Evolutionary conservation across 2,329 filamentous ascomycete genomes (phyloP).

Genomic region (Didymella lethalis): DNA sequence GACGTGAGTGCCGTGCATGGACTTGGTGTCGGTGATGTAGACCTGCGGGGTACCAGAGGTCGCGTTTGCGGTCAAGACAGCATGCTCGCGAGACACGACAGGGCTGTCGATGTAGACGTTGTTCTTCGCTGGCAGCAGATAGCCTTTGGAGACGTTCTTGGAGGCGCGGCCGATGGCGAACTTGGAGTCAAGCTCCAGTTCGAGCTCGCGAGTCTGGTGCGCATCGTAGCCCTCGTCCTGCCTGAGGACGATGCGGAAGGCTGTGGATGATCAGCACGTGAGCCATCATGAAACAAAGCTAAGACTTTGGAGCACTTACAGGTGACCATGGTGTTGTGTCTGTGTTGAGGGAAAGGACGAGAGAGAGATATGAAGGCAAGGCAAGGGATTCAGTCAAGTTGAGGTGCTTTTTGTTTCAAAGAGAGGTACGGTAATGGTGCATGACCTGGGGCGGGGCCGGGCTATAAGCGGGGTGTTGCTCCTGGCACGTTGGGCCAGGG

Average conservation of each 20-base stretch:
- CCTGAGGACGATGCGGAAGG: slow-evolving; percentile 43
- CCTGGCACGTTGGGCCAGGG: slow-evolving; percentile 6
- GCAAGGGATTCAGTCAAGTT: neutral
- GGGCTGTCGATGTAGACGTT: slow-evolving; percentile 76
- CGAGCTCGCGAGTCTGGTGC: slow-evolving; percentile 42
- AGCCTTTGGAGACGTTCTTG: slow-evolving; percentile 50
- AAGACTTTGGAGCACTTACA: slow-evolving; percentile 21
- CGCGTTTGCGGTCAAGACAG: slow-evolving; percentile 52
- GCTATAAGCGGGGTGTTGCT: slow-evolving; percentile 20
- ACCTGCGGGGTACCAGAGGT: slow-evolving; percentile 42
- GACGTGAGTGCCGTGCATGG: slow-evolving; percentile 69
- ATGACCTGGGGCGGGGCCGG: slow-evolving; percentile 12
- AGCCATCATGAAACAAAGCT: neutral
- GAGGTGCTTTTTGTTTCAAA: slow-evolving; percentile 1
- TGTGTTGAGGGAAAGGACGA: slow-evolving; percentile 1
- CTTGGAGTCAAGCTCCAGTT: slow-evolving; percentile 33
- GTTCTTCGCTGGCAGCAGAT: slow-evolving; percentile 52
- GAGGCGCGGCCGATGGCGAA: slow-evolving; percentile 56
- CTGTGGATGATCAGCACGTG: slow-evolving; percentile 27
- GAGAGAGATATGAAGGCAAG: neutral
- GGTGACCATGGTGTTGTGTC: slow-evolving; percentile 23
- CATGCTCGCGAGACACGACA: slow-evolving; percentile 75
- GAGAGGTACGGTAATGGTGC: neutral
- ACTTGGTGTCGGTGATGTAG: slow-evolving; percentile 63
- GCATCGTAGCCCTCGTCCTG: slow-evolving; percentile 53